phyloP scores from a whole-genome alignment of 176 grass and related monocot species.

The Stipa capillata region DNA sequence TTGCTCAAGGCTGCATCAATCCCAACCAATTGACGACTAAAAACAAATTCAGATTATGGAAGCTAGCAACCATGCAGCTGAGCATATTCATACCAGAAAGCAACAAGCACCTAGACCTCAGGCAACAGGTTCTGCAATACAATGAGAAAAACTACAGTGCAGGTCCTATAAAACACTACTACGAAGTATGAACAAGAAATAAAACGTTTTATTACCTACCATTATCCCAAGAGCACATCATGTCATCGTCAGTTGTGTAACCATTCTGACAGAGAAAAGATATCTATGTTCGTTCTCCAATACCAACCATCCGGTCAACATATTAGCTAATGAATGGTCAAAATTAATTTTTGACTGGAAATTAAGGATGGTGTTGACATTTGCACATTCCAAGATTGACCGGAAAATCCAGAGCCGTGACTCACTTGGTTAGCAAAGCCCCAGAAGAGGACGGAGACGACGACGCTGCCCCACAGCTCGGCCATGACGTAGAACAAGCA shows the following conservation, averaged over 20 bases:
- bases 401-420: not conserved
- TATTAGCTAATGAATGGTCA: not conserved
- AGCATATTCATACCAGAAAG: not conserved
- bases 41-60: slow-evolving; percentile 17
- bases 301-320: not conserved
- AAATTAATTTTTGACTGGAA: not conserved
- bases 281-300: not conserved
- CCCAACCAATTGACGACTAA: slow-evolving; percentile 1
- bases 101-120: slow-evolving; percentile 9
- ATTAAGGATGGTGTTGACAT: not conserved
- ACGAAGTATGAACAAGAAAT: too few species aligned
- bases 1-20: not conserved
- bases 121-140: not conserved
- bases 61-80: slow-evolving; percentile 10
- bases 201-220: not conserved
- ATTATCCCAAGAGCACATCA: not conserved
- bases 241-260: not conserved
- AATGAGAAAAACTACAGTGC: not conserved
- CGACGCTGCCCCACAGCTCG: slow-evolving; percentile 86
- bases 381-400: not conserved
- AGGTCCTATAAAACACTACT: not conserved
- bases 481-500: slow-evolving; percentile 97
- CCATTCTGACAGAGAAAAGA: not conserved
- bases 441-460: slow-evolving; percentile 90
- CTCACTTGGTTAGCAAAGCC: slow-evolving; percentile 82